Evolutionary conservation across 768 basidiomycete genomes (phyloP).

Genomic region (Lanmaoa pseudosensibilis): DNA sequence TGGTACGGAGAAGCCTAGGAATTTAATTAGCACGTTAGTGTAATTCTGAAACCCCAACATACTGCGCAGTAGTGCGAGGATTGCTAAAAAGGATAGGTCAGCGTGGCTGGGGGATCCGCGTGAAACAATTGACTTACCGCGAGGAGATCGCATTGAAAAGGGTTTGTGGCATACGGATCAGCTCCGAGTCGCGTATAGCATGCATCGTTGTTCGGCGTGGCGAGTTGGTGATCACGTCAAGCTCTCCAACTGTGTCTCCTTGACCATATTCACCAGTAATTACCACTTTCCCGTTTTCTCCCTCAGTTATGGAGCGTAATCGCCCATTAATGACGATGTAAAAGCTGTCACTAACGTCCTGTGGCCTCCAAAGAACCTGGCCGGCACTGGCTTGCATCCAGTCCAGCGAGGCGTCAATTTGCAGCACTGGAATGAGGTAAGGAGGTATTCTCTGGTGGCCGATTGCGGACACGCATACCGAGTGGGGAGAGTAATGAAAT

Average conservation of each 20-base stretch:
- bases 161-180: constrained; percentile 95
- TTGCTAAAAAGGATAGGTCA: constrained; percentile 46
- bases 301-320: constrained; percentile 84
- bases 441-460: not conserved
- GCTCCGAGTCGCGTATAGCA: constrained; percentile 96
- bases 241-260: constrained; percentile 94
- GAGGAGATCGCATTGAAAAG: constrained; percentile 97
- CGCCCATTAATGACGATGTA: constrained; percentile 99
- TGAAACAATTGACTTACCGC: constrained; percentile 44
- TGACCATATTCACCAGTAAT: constrained; percentile 95
- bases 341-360: constrained; percentile 91
- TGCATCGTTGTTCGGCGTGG: constrained; percentile 88
- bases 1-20: constrained; percentile 73
- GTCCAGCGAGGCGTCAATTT: constrained; percentile 95
- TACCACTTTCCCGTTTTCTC: constrained; percentile 69
- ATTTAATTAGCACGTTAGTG: not conserved
- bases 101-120: not conserved
- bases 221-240: constrained; percentile 94
- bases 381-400: constrained; percentile 98
- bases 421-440: constrained; percentile 61
- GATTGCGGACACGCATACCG: constrained; percentile 45
- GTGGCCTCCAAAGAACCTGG: constrained; percentile 91
- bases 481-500: constrained; percentile 93
- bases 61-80: constrained; percentile 85
- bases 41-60: constrained; percentile 21